A percentile compares a stretch with the other conserved stretches of the same genome.
These are phyloP conservation scores for Colletotrichum simmondsii DNA, from an alignment of 2,329 filamentous ascomycete genomes.

Conservation along the genomic window DNA sequence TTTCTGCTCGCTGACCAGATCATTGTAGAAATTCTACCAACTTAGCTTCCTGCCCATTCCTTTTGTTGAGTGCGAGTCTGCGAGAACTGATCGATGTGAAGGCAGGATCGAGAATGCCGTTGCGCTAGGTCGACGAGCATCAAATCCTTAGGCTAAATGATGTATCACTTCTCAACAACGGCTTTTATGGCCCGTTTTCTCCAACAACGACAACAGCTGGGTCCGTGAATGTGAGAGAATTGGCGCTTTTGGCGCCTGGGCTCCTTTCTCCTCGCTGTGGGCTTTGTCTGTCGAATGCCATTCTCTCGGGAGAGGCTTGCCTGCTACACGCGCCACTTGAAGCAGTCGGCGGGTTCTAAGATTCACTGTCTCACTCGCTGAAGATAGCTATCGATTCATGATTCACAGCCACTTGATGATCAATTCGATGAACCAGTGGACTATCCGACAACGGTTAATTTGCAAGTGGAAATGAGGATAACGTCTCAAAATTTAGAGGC, in stretches of 20 bases:
- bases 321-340: conserved; percentile 4
- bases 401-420: background rate
- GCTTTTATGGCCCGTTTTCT: background rate
- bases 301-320: conserved; percentile 20
- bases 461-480: background rate
- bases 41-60: background rate
- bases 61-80: background rate
- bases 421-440: background rate
- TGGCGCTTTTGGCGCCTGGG: background rate
- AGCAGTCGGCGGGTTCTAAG: background rate
- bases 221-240: background rate
- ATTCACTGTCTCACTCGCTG: background rate
- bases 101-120: background rate
- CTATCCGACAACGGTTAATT: background rate
- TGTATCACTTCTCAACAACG: conserved; percentile 6
- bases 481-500: background rate
- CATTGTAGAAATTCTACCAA: background rate
- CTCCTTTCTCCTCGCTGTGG: background rate
- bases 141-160: conserved; percentile 9
- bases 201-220: background rate
- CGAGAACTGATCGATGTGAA: background rate
- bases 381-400: background rate
- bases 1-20: background rate
- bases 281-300: background rate
- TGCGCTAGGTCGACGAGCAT: background rate